A percentile compares a stretch with the other conserved stretches of the same genome.
phyloP scores from a whole-genome alignment of 129 eudicot species.

The Flaveria robusta region DNA sequence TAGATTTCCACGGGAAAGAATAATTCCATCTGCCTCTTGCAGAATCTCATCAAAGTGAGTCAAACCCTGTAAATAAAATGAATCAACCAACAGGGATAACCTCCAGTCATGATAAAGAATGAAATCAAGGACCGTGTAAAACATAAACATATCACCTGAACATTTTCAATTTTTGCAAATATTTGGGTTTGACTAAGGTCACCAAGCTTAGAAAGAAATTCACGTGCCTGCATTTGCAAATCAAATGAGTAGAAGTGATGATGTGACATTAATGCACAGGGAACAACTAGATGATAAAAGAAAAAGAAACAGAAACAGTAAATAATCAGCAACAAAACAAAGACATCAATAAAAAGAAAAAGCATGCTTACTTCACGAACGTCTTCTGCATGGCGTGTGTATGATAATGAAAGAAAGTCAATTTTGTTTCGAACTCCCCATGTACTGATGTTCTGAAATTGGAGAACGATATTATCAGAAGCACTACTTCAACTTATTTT shows the following conservation, averaged over 20 bases:
- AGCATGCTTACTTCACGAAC: slow-evolving; percentile 71
- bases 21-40: slow-evolving; percentile 95
- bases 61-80: slow-evolving; percentile 59
- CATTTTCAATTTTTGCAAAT: slow-evolving; percentile 88
- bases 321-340: neutral
- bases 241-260: slow-evolving; percentile 11
- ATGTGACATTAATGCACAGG: neutral
- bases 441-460: slow-evolving; percentile 69
- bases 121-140: slow-evolving; percentile 1
- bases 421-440: slow-evolving; percentile 91
- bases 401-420: slow-evolving; percentile 88
- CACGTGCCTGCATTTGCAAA: slow-evolving; percentile 72
- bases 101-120: neutral
- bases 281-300: neutral
- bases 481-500: slow-evolving; percentile 1
- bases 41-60: slow-evolving; percentile 94
- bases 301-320: neutral
- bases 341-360: neutral
- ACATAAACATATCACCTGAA: slow-evolving; percentile 58
- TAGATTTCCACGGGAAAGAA: slow-evolving; percentile 97
- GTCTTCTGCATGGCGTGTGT: slow-evolving; percentile 81
- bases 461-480: neutral
- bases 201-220: slow-evolving; percentile 67
- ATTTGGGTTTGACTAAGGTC: slow-evolving; percentile 94
- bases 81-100: slow-evolving; percentile 9